phyloP scores from a whole-genome alignment of 768 basidiomycete species.

The Dioszegia aurantiaca region DNA sequence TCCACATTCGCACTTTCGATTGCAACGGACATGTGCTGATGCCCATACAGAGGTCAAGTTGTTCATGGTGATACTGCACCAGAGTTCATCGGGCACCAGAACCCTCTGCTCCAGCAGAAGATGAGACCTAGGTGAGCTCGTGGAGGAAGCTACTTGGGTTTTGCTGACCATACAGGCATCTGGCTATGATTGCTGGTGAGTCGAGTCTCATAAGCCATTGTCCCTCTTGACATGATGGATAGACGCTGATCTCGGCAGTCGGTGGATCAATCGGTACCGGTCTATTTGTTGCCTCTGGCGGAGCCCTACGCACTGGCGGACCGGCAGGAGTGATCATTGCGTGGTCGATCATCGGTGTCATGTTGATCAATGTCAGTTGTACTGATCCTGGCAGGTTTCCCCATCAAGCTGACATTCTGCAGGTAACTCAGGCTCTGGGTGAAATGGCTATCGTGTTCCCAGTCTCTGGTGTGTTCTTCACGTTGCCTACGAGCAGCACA shows the following conservation, averaged over 20 bases:
- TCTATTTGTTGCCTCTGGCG: conserved; percentile 36
- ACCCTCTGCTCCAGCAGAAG: conserved; percentile 50
- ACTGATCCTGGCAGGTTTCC: conserved; percentile 3
- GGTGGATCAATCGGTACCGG: conserved; percentile 52
- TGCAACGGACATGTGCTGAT: conserved; percentile 2
- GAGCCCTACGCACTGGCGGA: conserved; percentile 60
- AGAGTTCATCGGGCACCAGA: conserved; percentile 32
- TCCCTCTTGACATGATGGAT: too few species aligned
- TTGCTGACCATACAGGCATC: background rate
- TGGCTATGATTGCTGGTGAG: conserved; percentile 44
- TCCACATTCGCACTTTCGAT: too few species aligned
- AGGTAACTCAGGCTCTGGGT: conserved; percentile 63
- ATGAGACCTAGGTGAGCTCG: conserved; percentile 48
- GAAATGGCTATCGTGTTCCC: conserved; percentile 70
- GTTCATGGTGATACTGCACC: conserved; percentile 29
- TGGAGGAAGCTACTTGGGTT: background rate
- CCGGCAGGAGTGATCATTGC: conserved; percentile 84
- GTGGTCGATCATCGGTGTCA: conserved; percentile 70
- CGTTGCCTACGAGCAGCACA: conserved; percentile 44
- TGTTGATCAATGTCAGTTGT: conserved; percentile 57
- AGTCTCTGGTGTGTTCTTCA: background rate
- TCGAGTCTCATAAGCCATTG: too few species aligned
- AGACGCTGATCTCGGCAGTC: conserved; percentile 14
- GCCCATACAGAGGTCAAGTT: conserved; percentile 19
- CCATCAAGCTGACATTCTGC: background rate